Evolutionary conservation across 352 stramenopile genomes (phyloP), one percentile per base, ranked within the genome.

Genomic region (Globisporangium carolinianum): DNA sequence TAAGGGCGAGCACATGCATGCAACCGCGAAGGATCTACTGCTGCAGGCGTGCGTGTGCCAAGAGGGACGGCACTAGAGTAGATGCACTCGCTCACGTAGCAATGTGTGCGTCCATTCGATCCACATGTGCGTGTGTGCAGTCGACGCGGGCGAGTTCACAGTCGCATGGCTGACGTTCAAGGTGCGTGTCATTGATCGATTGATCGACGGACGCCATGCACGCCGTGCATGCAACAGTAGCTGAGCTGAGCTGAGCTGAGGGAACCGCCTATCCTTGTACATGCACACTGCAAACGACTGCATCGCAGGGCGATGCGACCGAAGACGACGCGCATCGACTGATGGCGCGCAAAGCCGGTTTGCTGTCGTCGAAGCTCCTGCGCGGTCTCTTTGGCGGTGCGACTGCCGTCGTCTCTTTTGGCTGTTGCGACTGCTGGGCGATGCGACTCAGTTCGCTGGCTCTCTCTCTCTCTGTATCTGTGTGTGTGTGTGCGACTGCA

Each of bases 141-240:
- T 94, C 61, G 72, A 87, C 17, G 66, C 71, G 2, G 75, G 76
- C 9, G 84, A 92, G 57, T 92, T 94, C 66, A 89, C 75, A 41
- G 82, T 94, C 63, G 84, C 79, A 53, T 94, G 84, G 84, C 71
- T 94, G 47, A 91, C 84, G 45, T 94, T 94, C 66, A 91, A 91
- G 76, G 83, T 91, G 45, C 12, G 55, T 43, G 39, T 12, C n/a
- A 41, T 1, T 43, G 37, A 41, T 15, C 3, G 6, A 5, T 14
- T 49, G 45, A 8, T 49, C 45, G 45, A 49, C 45, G 45, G 15
- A 32, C 45, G 47, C 47, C 18, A 52, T 52, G 47, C 18, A n/a
- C 52, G 11, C 24, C 1, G 24, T 32, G 24, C 1, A 32, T 32
- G 24, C 24, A 32, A 32, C 24, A 32, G 24, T 32, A 32, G 24